Evolutionary conservation across 257 asterid genomes (phyloP).

Genomic region (Datura wrightii): DNA sequence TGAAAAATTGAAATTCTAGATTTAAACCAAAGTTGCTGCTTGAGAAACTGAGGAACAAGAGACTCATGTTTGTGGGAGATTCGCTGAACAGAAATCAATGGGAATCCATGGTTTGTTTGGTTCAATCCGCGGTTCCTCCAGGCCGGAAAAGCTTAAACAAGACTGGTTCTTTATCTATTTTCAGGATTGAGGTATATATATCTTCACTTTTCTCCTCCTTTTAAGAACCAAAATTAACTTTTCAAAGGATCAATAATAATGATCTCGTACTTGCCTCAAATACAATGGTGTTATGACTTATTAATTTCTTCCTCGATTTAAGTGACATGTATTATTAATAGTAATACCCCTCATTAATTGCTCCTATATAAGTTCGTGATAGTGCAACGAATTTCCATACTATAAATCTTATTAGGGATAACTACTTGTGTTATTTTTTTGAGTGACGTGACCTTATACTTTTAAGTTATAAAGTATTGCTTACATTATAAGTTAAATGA

Average conservation of each 20-base stretch:
- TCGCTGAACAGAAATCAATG: constrained; percentile 83
- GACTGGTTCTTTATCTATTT: constrained; percentile 74
- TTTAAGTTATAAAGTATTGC: background rate
- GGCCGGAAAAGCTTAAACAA: constrained; percentile 71
- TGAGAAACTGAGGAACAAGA: constrained; percentile 81
- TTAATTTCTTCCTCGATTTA: background rate
- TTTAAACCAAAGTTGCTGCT: constrained; percentile 68
- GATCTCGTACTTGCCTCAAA: background rate
- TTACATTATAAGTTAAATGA: background rate
- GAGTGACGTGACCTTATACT: background rate
- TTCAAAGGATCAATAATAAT: background rate
- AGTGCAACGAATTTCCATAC: background rate
- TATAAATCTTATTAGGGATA: background rate
- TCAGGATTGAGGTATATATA: constrained; percentile 67
- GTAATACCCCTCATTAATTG: background rate
- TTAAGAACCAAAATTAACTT: constrained; percentile 18
- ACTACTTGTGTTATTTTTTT: background rate
- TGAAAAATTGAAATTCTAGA: constrained; percentile 41
- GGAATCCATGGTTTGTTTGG: constrained; percentile 89
- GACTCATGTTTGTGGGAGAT: constrained; percentile 89
- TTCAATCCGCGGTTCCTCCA: constrained; percentile 61
- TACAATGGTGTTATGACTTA: background rate
- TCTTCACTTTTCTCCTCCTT: background rate
- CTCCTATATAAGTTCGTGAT: background rate
- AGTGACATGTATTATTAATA: background rate